A percentile compares a stretch with the other conserved stretches of the same genome.
phyloP scores from a whole-genome alignment of 768 basidiomycete species.

The Tricholoma sp. region DNA sequence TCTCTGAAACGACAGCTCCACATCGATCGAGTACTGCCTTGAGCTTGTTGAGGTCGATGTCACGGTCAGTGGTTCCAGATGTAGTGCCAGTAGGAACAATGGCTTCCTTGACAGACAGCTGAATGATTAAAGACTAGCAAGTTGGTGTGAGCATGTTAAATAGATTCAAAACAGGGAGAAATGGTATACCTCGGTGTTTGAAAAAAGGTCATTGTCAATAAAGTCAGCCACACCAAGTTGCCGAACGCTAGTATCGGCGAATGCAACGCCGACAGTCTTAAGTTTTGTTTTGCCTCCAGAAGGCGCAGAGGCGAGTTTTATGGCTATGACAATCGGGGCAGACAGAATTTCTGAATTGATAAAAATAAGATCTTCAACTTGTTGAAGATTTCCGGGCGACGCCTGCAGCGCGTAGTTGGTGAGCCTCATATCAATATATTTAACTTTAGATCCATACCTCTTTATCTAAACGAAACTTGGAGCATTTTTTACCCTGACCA shows the following conservation, averaged over 20 bases:
- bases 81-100: constrained; percentile 73
- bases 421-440: background rate
- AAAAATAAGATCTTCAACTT: constrained; percentile 84
- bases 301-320: constrained; percentile 64
- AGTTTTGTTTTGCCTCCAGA: constrained; percentile 51
- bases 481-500: constrained; percentile 67
- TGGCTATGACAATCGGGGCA: constrained; percentile 85
- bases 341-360: constrained; percentile 71
- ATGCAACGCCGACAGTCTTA: constrained; percentile 81
- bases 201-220: constrained; percentile 91
- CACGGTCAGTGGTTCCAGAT: constrained; percentile 69
- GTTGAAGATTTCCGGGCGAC: constrained; percentile 60
- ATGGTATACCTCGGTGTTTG: constrained; percentile 80
- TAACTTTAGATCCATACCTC: constrained; percentile 45
- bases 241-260: constrained; percentile 83
- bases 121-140: constrained; percentile 85
- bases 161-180: background rate
- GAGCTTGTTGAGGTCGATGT: constrained; percentile 85
- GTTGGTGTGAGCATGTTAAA: background rate
- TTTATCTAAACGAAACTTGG: constrained; percentile 76
- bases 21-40: constrained; percentile 86
- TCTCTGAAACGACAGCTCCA: constrained; percentile 83
- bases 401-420: constrained; percentile 29
- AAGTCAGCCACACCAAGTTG: constrained; percentile 89
- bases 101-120: constrained; percentile 96